Conservation (phyloP, 2,329 filamentous ascomycete genomes). For the Leptodontidium sp. region DNA sequence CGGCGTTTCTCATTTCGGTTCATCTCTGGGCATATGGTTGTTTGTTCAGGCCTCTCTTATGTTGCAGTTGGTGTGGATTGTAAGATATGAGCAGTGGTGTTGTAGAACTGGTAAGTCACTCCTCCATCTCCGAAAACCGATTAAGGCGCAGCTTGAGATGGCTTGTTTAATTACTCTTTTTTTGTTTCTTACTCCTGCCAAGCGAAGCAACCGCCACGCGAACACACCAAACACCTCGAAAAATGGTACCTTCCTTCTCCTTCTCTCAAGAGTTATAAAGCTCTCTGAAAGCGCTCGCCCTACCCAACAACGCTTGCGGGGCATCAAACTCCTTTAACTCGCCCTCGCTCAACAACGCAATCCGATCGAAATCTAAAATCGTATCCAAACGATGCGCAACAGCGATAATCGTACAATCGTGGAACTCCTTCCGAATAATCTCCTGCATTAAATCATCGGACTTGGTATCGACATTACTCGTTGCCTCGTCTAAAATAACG, state of each 20-base stretch:
- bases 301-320: background rate
- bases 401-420: conserved; percentile 56
- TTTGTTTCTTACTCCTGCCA: too few species aligned
- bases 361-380: conserved; percentile 54
- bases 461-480: conserved; percentile 54
- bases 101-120: background rate
- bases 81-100: background rate
- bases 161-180: background rate
- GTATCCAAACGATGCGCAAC: conserved; percentile 46
- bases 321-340: conserved; percentile 73
- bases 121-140: too few species aligned
- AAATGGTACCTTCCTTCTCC: background rate
- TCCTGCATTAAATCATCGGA: conserved; percentile 62
- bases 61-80: background rate
- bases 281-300: background rate
- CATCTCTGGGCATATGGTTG: background rate
- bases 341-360: conserved; percentile 52
- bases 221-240: background rate
- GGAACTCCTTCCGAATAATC: conserved; percentile 59
- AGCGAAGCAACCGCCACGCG: background rate
- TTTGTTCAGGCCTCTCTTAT: background rate
- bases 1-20: background rate
- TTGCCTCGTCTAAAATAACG: conserved; percentile 48
- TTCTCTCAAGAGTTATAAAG: background rate
- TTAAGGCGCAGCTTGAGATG: background rate